phyloP scores from a whole-genome alignment of 768 basidiomycete species.

The Coprinopsis sp. region DNA sequence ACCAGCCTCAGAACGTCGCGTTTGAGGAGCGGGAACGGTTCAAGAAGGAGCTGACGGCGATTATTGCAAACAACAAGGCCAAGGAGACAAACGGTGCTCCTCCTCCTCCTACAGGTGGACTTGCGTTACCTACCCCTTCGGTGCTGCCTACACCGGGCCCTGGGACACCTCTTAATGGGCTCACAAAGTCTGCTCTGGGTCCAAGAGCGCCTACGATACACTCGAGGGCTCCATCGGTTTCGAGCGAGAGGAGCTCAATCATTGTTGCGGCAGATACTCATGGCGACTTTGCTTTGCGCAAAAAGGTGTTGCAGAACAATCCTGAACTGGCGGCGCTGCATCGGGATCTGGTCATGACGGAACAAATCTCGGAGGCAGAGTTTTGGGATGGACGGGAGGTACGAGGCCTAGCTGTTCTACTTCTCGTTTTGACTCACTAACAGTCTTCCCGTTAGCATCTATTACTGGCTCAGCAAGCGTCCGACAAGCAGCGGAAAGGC shows the following conservation, averaged over 20 bases:
- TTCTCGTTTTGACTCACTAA: conserved; percentile 10
- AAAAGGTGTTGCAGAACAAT: conserved; percentile 73
- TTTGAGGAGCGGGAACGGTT: conserved; percentile 73
- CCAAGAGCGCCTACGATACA: conserved; percentile 41
- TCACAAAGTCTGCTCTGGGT: conserved; percentile 19
- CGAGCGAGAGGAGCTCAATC: conserved; percentile 45
- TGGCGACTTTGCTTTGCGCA: conserved; percentile 68
- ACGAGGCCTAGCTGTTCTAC: conserved; percentile 11
- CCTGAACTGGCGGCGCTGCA: conserved; percentile 79
- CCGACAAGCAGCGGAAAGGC: conserved; percentile 73
- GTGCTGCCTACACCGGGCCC: conserved; percentile 4
- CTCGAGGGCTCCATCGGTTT: conserved; percentile 61
- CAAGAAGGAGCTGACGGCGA: conserved; percentile 71
- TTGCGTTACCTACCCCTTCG: conserved; percentile 6
- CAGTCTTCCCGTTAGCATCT: conserved; percentile 56
- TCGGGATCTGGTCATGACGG: conserved; percentile 79
- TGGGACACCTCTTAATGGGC: conserved; percentile 22
- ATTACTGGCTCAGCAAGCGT: conserved; percentile 67
- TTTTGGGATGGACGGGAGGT: conserved; percentile 99
- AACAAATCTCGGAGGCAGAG: conserved; percentile 85
- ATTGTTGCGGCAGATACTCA: conserved; percentile 55
- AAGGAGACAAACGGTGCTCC: conserved; percentile 19
- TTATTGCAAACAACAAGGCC: conserved; percentile 71
- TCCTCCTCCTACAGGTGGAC: too few species aligned
- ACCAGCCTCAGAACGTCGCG: conserved; percentile 55